phyloP scores from a whole-genome alignment of 139 green algal genomes.

The Micractinium sp. region DNA sequence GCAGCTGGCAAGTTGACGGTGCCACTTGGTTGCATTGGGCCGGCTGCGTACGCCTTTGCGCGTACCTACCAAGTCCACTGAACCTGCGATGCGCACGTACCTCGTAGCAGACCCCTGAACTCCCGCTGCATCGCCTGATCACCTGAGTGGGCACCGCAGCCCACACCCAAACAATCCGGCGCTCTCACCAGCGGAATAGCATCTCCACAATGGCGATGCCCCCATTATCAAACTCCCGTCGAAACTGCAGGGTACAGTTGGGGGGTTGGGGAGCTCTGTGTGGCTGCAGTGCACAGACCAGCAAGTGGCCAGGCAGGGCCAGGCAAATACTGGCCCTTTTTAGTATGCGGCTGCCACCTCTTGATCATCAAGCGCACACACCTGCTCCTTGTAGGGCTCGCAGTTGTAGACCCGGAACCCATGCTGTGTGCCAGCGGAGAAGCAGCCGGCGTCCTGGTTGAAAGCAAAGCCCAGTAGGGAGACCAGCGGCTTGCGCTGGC shows the following conservation, averaged over 20 bases:
- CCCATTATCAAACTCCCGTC: constrained; percentile 77
- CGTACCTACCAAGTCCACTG: too few relatives aligned
- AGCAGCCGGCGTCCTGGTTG: constrained; percentile 67
- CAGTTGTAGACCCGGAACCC: constrained; percentile 94
- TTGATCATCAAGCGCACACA: constrained; percentile 32
- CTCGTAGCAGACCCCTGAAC: too few relatives aligned
- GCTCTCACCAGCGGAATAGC: constrained; percentile 82
- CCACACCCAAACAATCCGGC: too few relatives aligned
- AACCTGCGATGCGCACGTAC: too few relatives aligned
- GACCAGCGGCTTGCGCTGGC: not conserved
- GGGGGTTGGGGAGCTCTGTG: not conserved
- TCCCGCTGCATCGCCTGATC: too few relatives aligned
- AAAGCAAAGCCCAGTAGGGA: not conserved
- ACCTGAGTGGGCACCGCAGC: too few relatives aligned
- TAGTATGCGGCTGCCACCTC: not conserved
- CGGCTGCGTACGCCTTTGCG: too few relatives aligned
- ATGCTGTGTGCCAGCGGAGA: constrained; percentile 76
- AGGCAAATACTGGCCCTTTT: not conserved
- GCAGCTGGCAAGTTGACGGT: too few relatives aligned
- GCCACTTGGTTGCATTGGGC: too few relatives aligned
- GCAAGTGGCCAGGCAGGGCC: not conserved
- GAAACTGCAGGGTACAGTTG: constrained; percentile 68
- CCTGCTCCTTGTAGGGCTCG: constrained; percentile 92
- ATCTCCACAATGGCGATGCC: constrained; percentile 93
- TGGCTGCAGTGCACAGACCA: not conserved